Conservation (phyloP, 352 stramenopile genomes). For the Globisporangium lucens region DNA sequence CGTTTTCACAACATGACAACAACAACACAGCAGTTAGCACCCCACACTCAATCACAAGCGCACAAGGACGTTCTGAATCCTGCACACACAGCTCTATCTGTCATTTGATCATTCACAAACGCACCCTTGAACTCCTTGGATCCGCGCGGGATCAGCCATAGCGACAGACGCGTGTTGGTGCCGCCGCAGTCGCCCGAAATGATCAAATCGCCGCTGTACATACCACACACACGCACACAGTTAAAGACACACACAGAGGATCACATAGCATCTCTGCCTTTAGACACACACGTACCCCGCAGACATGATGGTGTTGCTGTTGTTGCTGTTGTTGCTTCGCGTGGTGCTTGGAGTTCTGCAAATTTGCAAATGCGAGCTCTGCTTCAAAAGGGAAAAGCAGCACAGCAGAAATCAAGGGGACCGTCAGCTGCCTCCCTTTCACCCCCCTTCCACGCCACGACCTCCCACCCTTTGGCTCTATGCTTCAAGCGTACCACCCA, state of each 20-base stretch:
- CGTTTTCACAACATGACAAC: slow-evolving; percentile 1
- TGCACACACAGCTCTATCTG: neutral
- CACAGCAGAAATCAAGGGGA: neutral
- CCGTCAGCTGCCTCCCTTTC: neutral
- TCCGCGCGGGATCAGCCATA: slow-evolving; percentile 76
- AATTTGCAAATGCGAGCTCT: slow-evolving; percentile 7
- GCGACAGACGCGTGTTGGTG: slow-evolving; percentile 95
- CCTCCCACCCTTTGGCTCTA: neutral
- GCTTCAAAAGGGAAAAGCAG: neutral
- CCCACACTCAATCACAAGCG: slow-evolving; percentile 16
- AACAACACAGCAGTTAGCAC: neutral
- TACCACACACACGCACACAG: neutral
- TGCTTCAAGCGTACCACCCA: neutral
- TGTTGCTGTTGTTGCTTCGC: neutral
- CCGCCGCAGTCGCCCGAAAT: slow-evolving; percentile 95
- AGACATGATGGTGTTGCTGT: neutral
- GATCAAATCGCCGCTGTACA: slow-evolving; percentile 62
- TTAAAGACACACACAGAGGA: neutral
- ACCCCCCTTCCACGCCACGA: neutral
- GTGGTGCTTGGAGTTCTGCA: slow-evolving; percentile 4
- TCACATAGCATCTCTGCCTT: neutral
- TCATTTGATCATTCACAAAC: neutral
- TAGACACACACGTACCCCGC: neutral
- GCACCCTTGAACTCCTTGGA: slow-evolving; percentile 53
- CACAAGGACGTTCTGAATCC: neutral